phyloP scores from a whole-genome alignment of 1,284 basidiomycete species.

The Spongiforma sp. region DNA sequence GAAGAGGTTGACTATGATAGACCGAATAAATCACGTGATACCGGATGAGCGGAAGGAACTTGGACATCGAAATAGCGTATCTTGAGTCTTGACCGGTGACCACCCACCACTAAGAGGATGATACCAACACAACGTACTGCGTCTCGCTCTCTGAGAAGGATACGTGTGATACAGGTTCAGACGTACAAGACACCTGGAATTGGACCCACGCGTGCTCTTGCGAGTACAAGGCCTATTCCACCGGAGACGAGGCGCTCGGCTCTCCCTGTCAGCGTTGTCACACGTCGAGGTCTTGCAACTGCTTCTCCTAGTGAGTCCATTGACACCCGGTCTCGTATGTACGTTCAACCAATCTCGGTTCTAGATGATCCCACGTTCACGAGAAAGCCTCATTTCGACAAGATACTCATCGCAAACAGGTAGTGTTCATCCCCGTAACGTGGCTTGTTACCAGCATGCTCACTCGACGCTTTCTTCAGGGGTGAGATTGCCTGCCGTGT shows the following conservation, averaged over 20 bases:
- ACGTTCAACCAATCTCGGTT: background rate
- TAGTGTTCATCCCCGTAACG: slow-evolving; percentile 36
- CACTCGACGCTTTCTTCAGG: too few species aligned
- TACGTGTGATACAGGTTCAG: slow-evolving; percentile 21
- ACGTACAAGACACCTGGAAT: slow-evolving; percentile 8
- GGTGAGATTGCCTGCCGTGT: slow-evolving; percentile 99
- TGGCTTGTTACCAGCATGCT: too few species aligned
- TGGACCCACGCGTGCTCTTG: slow-evolving; percentile 10
- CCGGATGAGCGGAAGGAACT: slow-evolving; percentile 30
- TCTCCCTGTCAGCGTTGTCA: background rate
- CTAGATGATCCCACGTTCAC: slow-evolving; percentile 8
- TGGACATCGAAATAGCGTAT: too few species aligned
- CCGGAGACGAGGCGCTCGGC: slow-evolving; percentile 4
- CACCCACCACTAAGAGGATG: slow-evolving; percentile 20
- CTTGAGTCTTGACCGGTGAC: background rate
- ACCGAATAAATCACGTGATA: slow-evolving; percentile 24
- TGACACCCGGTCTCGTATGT: background rate
- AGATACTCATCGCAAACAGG: slow-evolving; percentile 88
- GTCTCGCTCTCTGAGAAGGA: slow-evolving; percentile 25
- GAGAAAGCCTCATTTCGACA: slow-evolving; percentile 70
- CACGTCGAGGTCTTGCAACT: slow-evolving; percentile 23
- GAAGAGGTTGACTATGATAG: slow-evolving; percentile 17
- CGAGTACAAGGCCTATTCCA: background rate
- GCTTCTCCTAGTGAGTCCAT: background rate
- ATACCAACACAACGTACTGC: slow-evolving; percentile 38